Evolutionary conservation across 1,284 basidiomycete genomes (phyloP), one percentile per base, ranked within the genome.

Genomic region (Heimioporus punctisporus): DNA sequence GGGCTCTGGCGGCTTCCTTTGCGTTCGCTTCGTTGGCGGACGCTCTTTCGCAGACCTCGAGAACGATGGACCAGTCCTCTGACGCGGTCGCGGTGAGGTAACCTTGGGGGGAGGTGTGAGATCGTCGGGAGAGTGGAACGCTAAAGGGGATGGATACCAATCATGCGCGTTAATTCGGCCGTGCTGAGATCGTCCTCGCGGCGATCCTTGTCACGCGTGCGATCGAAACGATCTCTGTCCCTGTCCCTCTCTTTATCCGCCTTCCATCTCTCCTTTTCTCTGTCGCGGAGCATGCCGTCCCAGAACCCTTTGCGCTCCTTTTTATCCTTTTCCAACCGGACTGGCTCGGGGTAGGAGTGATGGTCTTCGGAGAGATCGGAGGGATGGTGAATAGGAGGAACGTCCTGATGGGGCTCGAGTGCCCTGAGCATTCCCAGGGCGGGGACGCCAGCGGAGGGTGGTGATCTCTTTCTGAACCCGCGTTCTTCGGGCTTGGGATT

Each of bases 11-110:
- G 0, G 88, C 88, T 62, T 92, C 89, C 65, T 88, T 92, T 14
- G 90, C 90, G 53, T 82, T 83, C 12, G 72, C 64, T 56, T 92
- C 88, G 63, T 62, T 88, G 1, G 79, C 71, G 2, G 86, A 88
- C 0, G 88, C 86, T 46, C 85, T 77, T 51, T 93, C 90, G 60
- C 89, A 91, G 21, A 93, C 84, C 52, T 92, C 90, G 31, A 92
- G 74, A 0, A 92, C 87, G 34, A 92, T 77, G 0, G 79, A 70
- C 90, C 89, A 92, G 64, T 93, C 88, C 66, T 92, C 89, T 6
- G 86, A 86, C 1, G 85, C 79, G 1, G 86, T 89, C 0, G 88
- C 88, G 6, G 88, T 88, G 17, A 90, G 75, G 62, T 81, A 91
- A 0, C 88, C 90, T 92, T 10, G 10, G 27, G 48, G 40, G 23